A percentile compares a stretch with the other conserved stretches of the same genome.
Conservation (phyloP, 805 yeast genomes). For the Ogataea corticis region DNA sequence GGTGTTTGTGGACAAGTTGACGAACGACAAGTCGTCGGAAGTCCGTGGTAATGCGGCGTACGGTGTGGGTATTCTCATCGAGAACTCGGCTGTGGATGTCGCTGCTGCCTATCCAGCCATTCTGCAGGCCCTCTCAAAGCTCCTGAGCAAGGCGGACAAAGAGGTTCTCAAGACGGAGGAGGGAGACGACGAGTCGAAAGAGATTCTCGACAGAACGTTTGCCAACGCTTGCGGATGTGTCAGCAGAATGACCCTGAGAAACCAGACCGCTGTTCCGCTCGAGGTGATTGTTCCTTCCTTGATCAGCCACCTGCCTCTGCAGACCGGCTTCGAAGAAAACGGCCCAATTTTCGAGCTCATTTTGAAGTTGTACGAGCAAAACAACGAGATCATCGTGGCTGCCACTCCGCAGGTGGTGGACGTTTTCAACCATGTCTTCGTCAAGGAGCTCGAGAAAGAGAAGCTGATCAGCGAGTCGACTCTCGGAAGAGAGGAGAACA, state of each 20-base stretch:
- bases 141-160: conserved; percentile 77
- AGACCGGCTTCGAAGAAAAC: conserved; percentile 89
- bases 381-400: conserved; percentile 53
- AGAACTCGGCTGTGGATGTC: conserved; percentile 53
- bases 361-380: conserved; percentile 65
- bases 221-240: conserved; percentile 98
- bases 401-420: conserved; percentile 64
- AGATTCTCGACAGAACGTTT: conserved; percentile 75
- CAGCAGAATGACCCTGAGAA: conserved; percentile 81
- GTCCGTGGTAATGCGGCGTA: conserved; percentile 95
- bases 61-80: conserved; percentile 82
- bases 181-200: conserved; percentile 76
- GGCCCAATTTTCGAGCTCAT: conserved; percentile 83
- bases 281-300: conserved; percentile 74
- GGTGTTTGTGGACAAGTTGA: conserved; percentile 65
- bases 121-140: conserved; percentile 64
- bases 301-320: conserved; percentile 78
- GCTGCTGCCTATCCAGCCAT: conserved; percentile 66
- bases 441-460: conserved; percentile 72
- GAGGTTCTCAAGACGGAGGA: conserved; percentile 59
- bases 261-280: conserved; percentile 72
- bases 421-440: conserved; percentile 68
- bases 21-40: conserved; percentile 76
- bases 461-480: conserved; percentile 72
- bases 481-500: conserved; percentile 80